Percentiles rank a stretch among this genome's conserved stretches.
Conservation (phyloP, 1,284 basidiomycete genomes). For the Heterobasidion irregulare region DNA sequence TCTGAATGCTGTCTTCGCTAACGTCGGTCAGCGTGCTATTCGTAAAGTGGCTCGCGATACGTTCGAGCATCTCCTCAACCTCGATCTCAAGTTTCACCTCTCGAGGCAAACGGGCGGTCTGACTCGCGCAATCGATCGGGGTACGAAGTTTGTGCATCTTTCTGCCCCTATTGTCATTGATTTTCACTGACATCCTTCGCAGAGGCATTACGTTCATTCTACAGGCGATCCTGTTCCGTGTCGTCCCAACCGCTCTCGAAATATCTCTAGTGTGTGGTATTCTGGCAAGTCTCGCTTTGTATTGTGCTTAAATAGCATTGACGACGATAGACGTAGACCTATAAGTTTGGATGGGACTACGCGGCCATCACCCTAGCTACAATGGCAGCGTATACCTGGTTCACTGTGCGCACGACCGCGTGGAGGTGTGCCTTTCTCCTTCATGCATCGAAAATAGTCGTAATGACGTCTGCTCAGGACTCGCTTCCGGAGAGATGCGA, state of each 20-base stretch:
- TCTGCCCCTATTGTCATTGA: neutral
- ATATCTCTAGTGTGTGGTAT: slow-evolving; percentile 98
- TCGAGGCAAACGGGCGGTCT: slow-evolving; percentile 92
- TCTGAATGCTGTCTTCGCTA: slow-evolving; percentile 94
- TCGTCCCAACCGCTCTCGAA: slow-evolving; percentile 93
- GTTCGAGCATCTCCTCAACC: slow-evolving; percentile 85
- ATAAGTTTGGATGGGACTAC: slow-evolving; percentile 96
- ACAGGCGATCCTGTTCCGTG: slow-evolving; percentile 90
- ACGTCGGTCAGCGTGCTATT: slow-evolving; percentile 91
- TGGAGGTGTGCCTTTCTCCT: slow-evolving; percentile 62
- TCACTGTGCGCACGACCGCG: slow-evolving; percentile 90
- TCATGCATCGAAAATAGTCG: neutral
- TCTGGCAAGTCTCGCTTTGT: slow-evolving; percentile 43
- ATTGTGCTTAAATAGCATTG: slow-evolving; percentile 3
- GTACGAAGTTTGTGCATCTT: slow-evolving; percentile 71
- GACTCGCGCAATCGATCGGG: slow-evolving; percentile 93
- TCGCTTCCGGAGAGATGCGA: slow-evolving; percentile 89
- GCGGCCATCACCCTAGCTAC: slow-evolving; percentile 85
- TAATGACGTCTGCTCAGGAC: slow-evolving; percentile 46
- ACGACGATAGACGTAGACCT: slow-evolving; percentile 47
- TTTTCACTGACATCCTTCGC: slow-evolving; percentile 1
- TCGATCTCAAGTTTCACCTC: slow-evolving; percentile 92
- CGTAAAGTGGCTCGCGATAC: slow-evolving; percentile 91
- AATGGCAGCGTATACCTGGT: slow-evolving; percentile 93
- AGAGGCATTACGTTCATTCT: slow-evolving; percentile 96